phyloP scores from a whole-genome alignment of 192 early-diverging fungal species.

The Coemansia sp. region DNA sequence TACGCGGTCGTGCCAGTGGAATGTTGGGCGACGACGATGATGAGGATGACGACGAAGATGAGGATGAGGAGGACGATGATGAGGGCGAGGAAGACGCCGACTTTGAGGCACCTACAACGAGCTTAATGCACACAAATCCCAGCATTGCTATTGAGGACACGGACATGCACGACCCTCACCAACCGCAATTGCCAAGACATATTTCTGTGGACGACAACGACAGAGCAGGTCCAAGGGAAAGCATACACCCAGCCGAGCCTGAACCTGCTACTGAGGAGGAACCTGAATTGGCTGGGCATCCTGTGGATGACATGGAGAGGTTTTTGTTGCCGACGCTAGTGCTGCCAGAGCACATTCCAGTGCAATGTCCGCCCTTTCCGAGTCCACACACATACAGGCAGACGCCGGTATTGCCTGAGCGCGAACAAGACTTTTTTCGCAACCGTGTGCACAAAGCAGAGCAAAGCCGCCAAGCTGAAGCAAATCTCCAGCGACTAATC shows the following conservation, averaged over 20 bases:
- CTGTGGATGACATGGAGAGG: conserved; percentile 20
- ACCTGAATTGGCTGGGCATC: not conserved
- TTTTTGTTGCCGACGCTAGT: conserved; percentile 26
- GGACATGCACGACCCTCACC: not conserved
- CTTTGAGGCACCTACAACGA: conserved; percentile 44
- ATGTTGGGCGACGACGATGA: conserved; percentile 13
- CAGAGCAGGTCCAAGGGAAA: not conserved
- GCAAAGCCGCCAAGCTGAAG: conserved; percentile 55
- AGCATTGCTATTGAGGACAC: not conserved
- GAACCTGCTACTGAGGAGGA: not conserved
- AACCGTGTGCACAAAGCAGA: conserved; percentile 56
- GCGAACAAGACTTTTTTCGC: conserved; percentile 56
- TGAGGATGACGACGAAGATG: conserved; percentile 5
- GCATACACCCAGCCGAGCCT: not conserved
- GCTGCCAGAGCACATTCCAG: conserved; percentile 41
- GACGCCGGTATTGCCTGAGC: conserved; percentile 49
- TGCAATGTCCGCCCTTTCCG: conserved; percentile 46
- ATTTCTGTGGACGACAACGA: not conserved
- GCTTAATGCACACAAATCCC: conserved; percentile 6
- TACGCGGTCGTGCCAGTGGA: not conserved
- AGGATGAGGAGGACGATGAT: conserved; percentile 14
- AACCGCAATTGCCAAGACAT: not conserved
- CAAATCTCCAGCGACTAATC: conserved; percentile 53
- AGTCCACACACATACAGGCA: conserved; percentile 53
- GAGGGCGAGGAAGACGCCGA: conserved; percentile 50